Evolutionary conservation across 1,284 basidiomycete genomes (phyloP).

Genomic region (Moesziomyces sp.): DNA sequence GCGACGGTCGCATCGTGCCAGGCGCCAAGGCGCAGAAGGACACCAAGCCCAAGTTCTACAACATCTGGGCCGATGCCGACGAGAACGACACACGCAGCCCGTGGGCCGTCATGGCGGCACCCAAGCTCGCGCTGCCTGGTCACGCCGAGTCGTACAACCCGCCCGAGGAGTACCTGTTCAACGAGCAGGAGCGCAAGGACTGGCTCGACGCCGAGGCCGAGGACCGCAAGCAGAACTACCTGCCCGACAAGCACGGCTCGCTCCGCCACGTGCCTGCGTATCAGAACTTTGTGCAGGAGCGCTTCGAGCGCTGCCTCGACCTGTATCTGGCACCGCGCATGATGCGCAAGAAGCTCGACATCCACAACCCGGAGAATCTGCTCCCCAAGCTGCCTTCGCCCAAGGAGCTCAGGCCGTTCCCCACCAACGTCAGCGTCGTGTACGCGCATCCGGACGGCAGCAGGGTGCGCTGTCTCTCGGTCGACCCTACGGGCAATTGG

Average conservation of each 20-base stretch:
- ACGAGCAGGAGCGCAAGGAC: constrained; percentile 81
- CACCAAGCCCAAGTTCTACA: constrained; percentile 82
- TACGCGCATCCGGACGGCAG: constrained; percentile 76
- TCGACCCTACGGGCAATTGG: constrained; percentile 92
- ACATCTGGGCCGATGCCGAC: constrained; percentile 82
- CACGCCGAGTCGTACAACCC: constrained; percentile 98
- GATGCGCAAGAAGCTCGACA: constrained; percentile 65
- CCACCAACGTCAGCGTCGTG: constrained; percentile 81
- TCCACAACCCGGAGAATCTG: constrained; percentile 78
- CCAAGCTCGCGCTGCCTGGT: constrained; percentile 87
- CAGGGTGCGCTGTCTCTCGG: constrained; percentile 79
- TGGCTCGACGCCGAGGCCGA: constrained; percentile 89
- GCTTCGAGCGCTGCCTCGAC: constrained; percentile 94
- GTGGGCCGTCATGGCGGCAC: constrained; percentile 78
- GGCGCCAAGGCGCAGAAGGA: constrained; percentile 77
- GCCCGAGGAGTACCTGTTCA: constrained; percentile 95
- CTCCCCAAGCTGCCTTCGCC: constrained; percentile 97
- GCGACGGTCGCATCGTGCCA: constrained; percentile 90
- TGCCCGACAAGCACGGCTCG: constrained; percentile 86
- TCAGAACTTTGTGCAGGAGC: constrained; percentile 89
- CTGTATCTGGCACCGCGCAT: constrained; percentile 95
- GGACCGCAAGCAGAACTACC: constrained; percentile 88
- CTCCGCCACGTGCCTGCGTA: constrained; percentile 93
- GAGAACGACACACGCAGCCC: constrained; percentile 65
- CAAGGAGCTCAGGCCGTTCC: constrained; percentile 92